Evolutionary conservation across 495 filamentous ascomycete species (phyloP).

Genomic region (Cercophora sp.): DNA sequence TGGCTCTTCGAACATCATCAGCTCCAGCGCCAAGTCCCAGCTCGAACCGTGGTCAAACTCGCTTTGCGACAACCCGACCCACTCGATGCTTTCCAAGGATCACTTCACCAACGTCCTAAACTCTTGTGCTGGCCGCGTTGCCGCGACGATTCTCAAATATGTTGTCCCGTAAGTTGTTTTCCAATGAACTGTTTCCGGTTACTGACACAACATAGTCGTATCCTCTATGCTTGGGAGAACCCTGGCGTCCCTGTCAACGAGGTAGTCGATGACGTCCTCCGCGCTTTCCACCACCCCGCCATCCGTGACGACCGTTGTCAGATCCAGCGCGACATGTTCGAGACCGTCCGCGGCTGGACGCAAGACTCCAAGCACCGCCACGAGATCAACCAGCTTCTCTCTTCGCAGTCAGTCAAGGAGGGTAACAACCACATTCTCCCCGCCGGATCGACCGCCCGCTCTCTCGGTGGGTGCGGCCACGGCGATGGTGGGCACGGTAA

Average conservation of each 20-base stretch:
- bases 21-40: conserved; percentile 77
- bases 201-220: conserved; percentile 41
- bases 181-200: background rate
- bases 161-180: conserved; percentile 59
- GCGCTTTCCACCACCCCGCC: conserved; percentile 86
- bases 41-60: conserved; percentile 88
- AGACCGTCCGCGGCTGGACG: conserved; percentile 73
- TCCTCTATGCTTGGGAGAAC: conserved; percentile 90
- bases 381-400: conserved; percentile 63
- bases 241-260: conserved; percentile 71
- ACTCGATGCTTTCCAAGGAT: conserved; percentile 92
- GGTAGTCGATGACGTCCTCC: conserved; percentile 70
- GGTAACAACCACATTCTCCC: conserved; percentile 67
- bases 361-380: conserved; percentile 60
- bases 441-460: conserved; percentile 4
- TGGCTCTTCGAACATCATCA: conserved; percentile 76
- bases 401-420: conserved; percentile 71
- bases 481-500: conserved; percentile 50
- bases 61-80: conserved; percentile 83
- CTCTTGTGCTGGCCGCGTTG: conserved; percentile 77
- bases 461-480: conserved; percentile 32
- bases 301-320: conserved; percentile 66
- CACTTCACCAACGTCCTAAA: conserved; percentile 94
- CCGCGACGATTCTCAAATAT: conserved; percentile 74
- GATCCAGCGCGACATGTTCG: conserved; percentile 82